Evolutionary conservation across 306 rosid genomes (phyloP), one percentile per base, ranked within the genome.

Genomic region (Begonia peltatifolia): DNA sequence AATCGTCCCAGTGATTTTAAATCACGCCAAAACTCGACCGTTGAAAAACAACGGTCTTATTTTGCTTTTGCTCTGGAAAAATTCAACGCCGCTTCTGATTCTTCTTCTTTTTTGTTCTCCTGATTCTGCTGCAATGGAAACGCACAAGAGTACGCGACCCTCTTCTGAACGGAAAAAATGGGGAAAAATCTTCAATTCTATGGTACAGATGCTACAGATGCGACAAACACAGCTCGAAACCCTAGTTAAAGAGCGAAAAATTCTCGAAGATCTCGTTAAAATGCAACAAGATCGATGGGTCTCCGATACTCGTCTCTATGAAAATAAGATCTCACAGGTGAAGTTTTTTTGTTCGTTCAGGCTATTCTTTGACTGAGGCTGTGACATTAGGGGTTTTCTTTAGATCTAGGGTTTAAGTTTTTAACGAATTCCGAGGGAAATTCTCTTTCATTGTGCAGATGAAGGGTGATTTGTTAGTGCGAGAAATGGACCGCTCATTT

Each of bases 151-250:
- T 14, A 54, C 79, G 41, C 41, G 58, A 46, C 42, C 51, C 41
- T 63, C 75, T 16, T 42, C 72, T 18, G 62, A 50, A 1, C 65
- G 66, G 3, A 73, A 69, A 46, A 90, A 81, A 14, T 90, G 95
- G 95, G 67, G 77, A 8, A 71, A 51, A 50, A 58, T 75, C 12
- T 83, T 80, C 69, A 57, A 67, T n/a, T 64, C 61, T 42, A 9
- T 86, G 73, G 76, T 71, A 41, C 68, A 72, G 35, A 83, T 83
- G 74, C 18, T 83, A 46, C 66, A 58, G 36, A 62, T 54, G 46
- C 84, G 79, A 73, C 87, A 85, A 49, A 64, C 59, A 10, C 85
- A 86, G 81, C 78, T 90, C 49, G 88, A 69, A 18, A 58, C 77
- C 5, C 72, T 82, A 50, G 72, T 70, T 18, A 60, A 36, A 41